phyloP scores from a whole-genome alignment of 805 yeast genomes.

The Saturnispora diversa region DNA sequence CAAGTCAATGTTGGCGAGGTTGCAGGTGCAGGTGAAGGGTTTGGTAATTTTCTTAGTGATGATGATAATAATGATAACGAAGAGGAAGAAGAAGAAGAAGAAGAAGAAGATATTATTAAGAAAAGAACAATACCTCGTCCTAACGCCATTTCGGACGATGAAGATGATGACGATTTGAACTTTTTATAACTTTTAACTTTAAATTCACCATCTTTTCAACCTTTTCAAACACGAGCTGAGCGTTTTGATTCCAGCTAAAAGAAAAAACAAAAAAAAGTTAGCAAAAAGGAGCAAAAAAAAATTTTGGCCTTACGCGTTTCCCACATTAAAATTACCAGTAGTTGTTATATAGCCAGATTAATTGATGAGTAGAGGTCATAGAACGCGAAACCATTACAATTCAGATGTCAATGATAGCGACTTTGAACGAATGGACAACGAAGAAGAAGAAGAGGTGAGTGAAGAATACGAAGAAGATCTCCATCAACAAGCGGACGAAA shows the following conservation, averaged over 20 bases:
- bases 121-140: too few species aligned
- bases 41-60: constrained; percentile 1
- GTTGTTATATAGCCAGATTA: neutral
- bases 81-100: neutral
- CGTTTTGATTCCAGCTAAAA: too few species aligned
- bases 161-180: neutral
- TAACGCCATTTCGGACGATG: too few species aligned
- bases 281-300: neutral
- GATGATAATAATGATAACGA: neutral
- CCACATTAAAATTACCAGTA: neutral
- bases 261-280: neutral
- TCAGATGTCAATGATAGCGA: constrained; percentile 1
- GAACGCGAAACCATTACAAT: neutral
- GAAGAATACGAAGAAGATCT: constrained; percentile 22
- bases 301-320: neutral
- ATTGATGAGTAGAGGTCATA: constrained; percentile 1
- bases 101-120: too few species aligned
- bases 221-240: neutral
- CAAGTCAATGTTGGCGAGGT: neutral
- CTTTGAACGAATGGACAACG: neutral
- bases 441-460: constrained; percentile 17
- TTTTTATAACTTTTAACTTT: too few species aligned
- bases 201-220: too few species aligned
- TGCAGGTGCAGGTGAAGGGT: constrained; percentile 9
- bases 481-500: constrained; percentile 5